phyloP scores from a whole-genome alignment of 768 basidiomycete genomes.

The Leccinum fibrillosum region DNA sequence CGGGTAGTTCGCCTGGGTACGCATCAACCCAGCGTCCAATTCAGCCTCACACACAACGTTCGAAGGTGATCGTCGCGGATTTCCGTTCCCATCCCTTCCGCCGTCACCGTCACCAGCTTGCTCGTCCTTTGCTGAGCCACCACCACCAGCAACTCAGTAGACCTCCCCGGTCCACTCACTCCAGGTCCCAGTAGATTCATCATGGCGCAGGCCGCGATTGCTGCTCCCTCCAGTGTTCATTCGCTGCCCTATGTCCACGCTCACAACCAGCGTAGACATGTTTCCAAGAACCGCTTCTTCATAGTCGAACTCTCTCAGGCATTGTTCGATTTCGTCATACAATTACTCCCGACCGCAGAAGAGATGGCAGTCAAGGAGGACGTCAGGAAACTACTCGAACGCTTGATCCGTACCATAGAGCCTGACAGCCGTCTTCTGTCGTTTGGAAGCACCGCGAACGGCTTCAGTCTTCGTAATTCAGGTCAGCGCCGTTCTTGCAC shows the following conservation, averaged over 20 bases:
- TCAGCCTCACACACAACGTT: conserved; percentile 15
- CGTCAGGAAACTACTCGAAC: conserved; percentile 90
- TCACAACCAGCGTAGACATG: conserved; percentile 37
- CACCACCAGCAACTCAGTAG: neutral
- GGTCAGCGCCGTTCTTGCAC: conserved; percentile 44
- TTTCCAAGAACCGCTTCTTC: conserved; percentile 59
- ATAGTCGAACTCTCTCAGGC: conserved; percentile 81
- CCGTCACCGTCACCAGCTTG: conserved; percentile 11
- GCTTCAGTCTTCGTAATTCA: conserved; percentile 94
- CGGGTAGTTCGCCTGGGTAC: conserved; percentile 20
- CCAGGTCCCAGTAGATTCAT: neutral
- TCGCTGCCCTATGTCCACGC: conserved; percentile 26
- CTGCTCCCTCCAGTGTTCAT: conserved; percentile 17
- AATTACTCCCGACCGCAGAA: conserved; percentile 84
- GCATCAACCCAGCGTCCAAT: conserved; percentile 9
- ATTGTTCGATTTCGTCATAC: conserved; percentile 91
- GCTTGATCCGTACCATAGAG: conserved; percentile 92
- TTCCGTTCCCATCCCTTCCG: conserved; percentile 14
- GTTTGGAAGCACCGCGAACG: conserved; percentile 96
- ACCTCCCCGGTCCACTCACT: neutral
- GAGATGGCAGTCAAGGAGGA: conserved; percentile 96
- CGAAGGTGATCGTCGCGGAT: conserved; percentile 29
- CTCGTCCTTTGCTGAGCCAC: conserved; percentile 4
- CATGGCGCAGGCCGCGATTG: conserved; percentile 32
- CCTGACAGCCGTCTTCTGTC: conserved; percentile 87